Conservation (phyloP, 768 basidiomycete species). For the Amanita rubescens region DNA sequence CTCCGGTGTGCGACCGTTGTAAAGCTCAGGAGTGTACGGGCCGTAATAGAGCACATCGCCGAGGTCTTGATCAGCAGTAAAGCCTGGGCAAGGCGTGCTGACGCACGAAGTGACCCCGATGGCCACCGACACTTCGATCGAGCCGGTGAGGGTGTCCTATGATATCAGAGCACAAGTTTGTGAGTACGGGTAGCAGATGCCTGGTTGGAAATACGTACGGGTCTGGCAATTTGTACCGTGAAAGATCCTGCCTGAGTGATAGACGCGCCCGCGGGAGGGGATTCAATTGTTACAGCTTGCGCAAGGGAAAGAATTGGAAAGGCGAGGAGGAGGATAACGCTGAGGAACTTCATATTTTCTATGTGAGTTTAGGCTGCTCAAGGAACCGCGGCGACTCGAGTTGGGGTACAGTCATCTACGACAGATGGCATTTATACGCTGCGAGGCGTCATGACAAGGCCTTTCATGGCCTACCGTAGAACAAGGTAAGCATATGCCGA, state of each 20-base stretch:
- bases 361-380: too few species aligned
- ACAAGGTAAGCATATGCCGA: too few species aligned
- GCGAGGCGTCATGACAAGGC: too few species aligned
- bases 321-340: slow-evolving; percentile 9
- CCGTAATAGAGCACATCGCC: slow-evolving; percentile 42
- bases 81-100: slow-evolving; percentile 12
- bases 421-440: too few species aligned
- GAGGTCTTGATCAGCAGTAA: slow-evolving; percentile 19
- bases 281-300: slow-evolving; percentile 21
- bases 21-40: slow-evolving; percentile 28
- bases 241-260: slow-evolving; percentile 22
- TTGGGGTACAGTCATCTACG: too few species aligned
- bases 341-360: slow-evolving; percentile 12
- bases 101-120: slow-evolving; percentile 35
- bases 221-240: slow-evolving; percentile 29
- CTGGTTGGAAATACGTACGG: slow-evolving; percentile 16
- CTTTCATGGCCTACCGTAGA: too few species aligned
- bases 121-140: slow-evolving; percentile 38
- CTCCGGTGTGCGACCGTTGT: slow-evolving; percentile 22
- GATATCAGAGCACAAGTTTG: too few species aligned
- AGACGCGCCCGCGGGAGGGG: slow-evolving; percentile 20
- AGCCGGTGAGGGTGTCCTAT: slow-evolving; percentile 30
- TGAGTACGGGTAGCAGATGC: neutral
- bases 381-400: too few species aligned
- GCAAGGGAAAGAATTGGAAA: slow-evolving; percentile 9